Evolutionary conservation across 306 rosid genomes (phyloP), one percentile per base, ranked within the genome.

Genomic region (Medicago arabica): DNA sequence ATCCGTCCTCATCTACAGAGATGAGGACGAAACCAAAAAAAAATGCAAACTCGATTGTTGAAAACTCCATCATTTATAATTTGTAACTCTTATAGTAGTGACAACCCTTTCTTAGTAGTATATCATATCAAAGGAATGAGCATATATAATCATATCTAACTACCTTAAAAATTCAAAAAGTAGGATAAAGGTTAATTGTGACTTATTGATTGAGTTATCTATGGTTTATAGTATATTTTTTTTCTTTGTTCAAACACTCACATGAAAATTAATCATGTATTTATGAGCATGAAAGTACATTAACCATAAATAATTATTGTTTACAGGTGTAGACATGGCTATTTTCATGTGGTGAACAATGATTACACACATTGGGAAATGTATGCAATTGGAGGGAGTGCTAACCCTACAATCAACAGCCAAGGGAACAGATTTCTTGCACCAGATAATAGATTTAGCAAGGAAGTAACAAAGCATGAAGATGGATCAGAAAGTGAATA

Each of bases 291-390:
- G 51, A 46, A 46, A 46, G 6, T 46, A 13, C 6, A 46, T 13
- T 46, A 51, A 51, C 38, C 53, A 28, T 34, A 13, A 25, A 53
- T 13, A 13, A 18, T 39, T 13, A 11, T 13, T 79, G 76, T 61
- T 61, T 60, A 2, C 87, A 93, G 98, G 85, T 91, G 98, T 75
- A 85, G 97, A 61, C 96, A 87, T 68, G 98, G 97, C 2, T 91
- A 87, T 64, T 90, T 91, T 58, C 97, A 93, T 58, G 98, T 93
- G 83, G 98, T 91, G 87, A 93, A 93, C 90, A 91, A 93, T 61
- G 97, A 93, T 81, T 91, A 91, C 66, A 93, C 98, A 0, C 97
- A 93, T 39, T 93, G 98, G 97, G 98, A 93, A 80, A 93, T 93
- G 98, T 93, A 93, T 13, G 98, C 98, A 1, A 89, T 93, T 40